These are phyloP conservation scores for Fusarium chlamydosporum DNA, from an alignment of 2,329 filamentous ascomycete genomes.

Conservation along the genomic window DNA sequence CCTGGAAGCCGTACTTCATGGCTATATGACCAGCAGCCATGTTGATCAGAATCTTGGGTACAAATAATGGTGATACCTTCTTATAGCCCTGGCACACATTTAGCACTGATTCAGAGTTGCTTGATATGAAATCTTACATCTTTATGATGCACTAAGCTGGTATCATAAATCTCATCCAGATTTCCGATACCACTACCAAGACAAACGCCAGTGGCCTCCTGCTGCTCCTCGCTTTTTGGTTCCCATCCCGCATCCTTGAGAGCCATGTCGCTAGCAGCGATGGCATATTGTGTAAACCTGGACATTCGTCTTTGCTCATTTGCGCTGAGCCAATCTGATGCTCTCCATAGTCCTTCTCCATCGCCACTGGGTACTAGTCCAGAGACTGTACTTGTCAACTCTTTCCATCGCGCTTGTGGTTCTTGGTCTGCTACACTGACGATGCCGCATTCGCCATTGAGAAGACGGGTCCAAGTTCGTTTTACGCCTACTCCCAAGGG, in stretches of 20 bases:
- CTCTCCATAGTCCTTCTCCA: constrained; percentile 63
- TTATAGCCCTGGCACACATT: constrained; percentile 78
- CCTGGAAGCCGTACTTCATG: constrained; percentile 90
- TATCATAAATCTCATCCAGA: constrained; percentile 89
- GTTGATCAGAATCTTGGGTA: constrained; percentile 93
- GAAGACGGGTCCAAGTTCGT: constrained; percentile 83
- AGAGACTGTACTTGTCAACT: constrained; percentile 86
- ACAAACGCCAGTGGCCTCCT: constrained; percentile 87
- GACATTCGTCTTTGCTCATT: constrained; percentile 83
- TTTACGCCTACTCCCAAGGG: constrained; percentile 85
- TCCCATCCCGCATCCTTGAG: constrained; percentile 85
- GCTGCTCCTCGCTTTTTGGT: constrained; percentile 70
- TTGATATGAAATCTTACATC: constrained; percentile 68
- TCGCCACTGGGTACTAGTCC: constrained; percentile 77
- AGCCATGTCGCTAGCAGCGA: constrained; percentile 89
- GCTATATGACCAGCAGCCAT: constrained; percentile 94
- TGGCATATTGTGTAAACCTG: constrained; percentile 90
- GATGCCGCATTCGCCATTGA: constrained; percentile 85
- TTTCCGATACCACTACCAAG: constrained; percentile 97
- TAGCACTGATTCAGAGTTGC: constrained; percentile 8
- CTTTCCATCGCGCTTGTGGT: constrained; percentile 71
- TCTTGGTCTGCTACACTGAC: constrained; percentile 76
- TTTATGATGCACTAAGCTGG: constrained; percentile 80
- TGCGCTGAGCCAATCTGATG: constrained; percentile 67
- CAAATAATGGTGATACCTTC: constrained; percentile 93